phyloP scores from a whole-genome alignment of 495 filamentous ascomycete genomes.

The Penicillium dipodomyicola region DNA sequence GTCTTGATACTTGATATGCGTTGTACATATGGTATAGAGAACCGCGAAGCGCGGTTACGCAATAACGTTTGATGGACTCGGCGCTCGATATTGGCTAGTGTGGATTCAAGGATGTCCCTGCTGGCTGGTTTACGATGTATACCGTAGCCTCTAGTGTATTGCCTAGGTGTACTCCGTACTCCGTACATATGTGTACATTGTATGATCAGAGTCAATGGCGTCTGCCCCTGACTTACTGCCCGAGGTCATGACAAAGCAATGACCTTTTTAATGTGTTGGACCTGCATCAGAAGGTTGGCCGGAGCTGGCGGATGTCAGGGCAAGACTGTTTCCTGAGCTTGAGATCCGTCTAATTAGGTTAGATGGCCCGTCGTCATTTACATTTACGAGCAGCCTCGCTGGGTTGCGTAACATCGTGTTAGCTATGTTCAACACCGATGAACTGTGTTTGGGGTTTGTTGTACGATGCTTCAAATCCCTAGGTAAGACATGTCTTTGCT shows the following conservation, averaged over 20 bases:
- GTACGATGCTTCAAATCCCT: background rate
- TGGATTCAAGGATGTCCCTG: background rate
- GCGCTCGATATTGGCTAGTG: background rate
- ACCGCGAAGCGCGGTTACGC: slow-evolving; percentile 30
- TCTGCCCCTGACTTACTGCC: slow-evolving; percentile 1
- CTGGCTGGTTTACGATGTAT: background rate
- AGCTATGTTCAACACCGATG: background rate
- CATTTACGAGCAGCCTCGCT: background rate
- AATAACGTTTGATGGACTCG: slow-evolving; percentile 19
- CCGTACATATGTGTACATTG: background rate
- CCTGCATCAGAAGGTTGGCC: background rate
- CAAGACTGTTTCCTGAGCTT: background rate
- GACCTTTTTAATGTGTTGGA: background rate
- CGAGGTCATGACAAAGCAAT: slow-evolving; percentile 1
- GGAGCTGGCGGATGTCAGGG: background rate
- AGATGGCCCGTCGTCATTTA: background rate
- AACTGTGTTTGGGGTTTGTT: background rate
- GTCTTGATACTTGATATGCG: background rate
- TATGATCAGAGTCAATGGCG: background rate
- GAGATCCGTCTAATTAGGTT: background rate
- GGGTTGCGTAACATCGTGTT: background rate
- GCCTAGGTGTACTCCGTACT: background rate
- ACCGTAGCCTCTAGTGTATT: background rate
- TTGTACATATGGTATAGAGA: slow-evolving; percentile 9
- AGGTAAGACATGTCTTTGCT: slow-evolving; percentile 2